Conservation (phyloP, 2,329 filamentous ascomycete species). For the Capronia americana region DNA sequence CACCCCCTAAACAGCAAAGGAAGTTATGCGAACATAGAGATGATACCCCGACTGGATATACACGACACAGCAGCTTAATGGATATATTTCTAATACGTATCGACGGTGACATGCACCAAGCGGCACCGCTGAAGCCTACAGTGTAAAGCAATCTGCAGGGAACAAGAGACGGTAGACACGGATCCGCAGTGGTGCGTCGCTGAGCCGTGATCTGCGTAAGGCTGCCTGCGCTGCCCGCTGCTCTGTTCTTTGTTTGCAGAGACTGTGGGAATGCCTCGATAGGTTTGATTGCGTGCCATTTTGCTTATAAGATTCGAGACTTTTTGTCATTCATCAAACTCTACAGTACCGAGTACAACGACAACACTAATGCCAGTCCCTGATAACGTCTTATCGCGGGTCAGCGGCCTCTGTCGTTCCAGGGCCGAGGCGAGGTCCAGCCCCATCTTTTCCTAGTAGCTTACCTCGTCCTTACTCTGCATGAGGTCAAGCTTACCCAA, state of each 20-base stretch:
- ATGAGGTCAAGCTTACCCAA: neutral
- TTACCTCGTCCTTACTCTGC: neutral
- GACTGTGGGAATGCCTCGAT: too few species aligned
- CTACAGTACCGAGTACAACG: neutral
- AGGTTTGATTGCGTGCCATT: neutral
- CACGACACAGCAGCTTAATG: slow-evolving; percentile 1
- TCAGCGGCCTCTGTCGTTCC: neutral
- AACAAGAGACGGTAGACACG: too few species aligned
- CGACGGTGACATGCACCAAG: neutral
- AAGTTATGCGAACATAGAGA: slow-evolving; percentile 11
- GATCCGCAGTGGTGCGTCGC: neutral
- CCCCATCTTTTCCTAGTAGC: neutral
- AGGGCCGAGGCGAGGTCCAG: neutral
- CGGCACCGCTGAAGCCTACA: neutral
- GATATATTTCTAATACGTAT: slow-evolving; percentile 8
- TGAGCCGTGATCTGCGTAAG: neutral
- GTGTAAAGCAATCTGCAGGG: neutral
- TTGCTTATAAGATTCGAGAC: neutral
- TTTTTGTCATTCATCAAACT: neutral
- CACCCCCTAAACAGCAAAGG: neutral
- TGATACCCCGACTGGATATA: slow-evolving; percentile 11
- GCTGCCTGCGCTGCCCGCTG: too few species aligned
- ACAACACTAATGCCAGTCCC: neutral
- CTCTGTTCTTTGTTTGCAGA: neutral
- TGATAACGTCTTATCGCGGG: neutral